Conservation (phyloP, 1,139 yeast genomes). For the Schizosaccharomyces versatilis region DNA sequence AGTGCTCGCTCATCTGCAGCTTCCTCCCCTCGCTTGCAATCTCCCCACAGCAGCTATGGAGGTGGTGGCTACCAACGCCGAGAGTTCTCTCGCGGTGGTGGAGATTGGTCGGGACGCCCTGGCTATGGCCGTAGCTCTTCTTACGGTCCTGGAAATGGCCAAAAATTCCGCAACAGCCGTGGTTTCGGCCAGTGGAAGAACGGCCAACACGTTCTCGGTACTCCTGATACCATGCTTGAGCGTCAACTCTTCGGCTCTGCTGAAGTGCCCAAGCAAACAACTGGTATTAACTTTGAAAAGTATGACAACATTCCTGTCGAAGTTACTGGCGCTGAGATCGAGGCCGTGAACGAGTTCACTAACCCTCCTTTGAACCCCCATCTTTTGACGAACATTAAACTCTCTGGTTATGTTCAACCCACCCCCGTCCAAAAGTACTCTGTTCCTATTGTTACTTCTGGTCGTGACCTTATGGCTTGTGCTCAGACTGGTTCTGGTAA, state of each 20-base stretch:
- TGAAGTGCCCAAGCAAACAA: conserved; percentile 47
- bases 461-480: conserved; percentile 98
- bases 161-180: not conserved
- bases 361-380: conserved; percentile 80
- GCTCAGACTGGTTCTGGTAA: conserved; percentile 99
- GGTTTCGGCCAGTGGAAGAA: conserved; percentile 49
- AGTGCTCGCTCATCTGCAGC: not conserved
- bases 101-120: not conserved
- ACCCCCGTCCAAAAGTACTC: conserved; percentile 98
- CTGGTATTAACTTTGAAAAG: conserved; percentile 95
- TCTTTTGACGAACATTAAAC: conserved; percentile 63
- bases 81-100: not conserved
- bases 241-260: conserved; percentile 73
- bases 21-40: not conserved
- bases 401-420: conserved; percentile 83
- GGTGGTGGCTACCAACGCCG: not conserved
- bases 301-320: conserved; percentile 97
- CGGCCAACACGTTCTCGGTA: conserved; percentile 76
- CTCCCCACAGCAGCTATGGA: not conserved
- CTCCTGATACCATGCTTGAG: conserved; percentile 49
- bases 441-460: conserved; percentile 82
- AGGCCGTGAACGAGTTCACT: conserved; percentile 69
- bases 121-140: not conserved
- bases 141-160: not conserved
- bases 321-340: conserved; percentile 93